Evolutionary conservation across 768 basidiomycete genomes (phyloP).

Genomic region (Porphyrellus cyaneotinctus): DNA sequence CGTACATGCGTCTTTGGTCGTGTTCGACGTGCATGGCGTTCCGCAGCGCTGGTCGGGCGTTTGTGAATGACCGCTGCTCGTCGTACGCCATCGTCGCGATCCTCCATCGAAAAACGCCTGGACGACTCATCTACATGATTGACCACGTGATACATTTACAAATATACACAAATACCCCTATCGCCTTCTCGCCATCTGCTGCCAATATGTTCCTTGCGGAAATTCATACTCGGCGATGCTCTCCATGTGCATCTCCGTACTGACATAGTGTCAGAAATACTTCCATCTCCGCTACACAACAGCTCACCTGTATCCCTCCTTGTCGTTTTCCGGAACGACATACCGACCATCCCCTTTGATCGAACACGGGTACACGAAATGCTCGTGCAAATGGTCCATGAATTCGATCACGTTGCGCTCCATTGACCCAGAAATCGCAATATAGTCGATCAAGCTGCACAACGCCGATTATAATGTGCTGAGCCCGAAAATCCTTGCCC

Average conservation of each 20-base stretch:
- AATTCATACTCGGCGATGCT: slow-evolving; percentile 73
- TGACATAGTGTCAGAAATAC: slow-evolving; percentile 4
- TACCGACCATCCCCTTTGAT: slow-evolving; percentile 84
- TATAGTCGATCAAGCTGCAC: slow-evolving; percentile 82
- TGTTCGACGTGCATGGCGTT: slow-evolving; percentile 14
- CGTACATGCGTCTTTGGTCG: slow-evolving; percentile 1
- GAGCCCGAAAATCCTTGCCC: neutral
- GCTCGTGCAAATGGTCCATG: slow-evolving; percentile 85
- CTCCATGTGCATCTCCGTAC: slow-evolving; percentile 80
- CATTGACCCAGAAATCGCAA: slow-evolving; percentile 68
- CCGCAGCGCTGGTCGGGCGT: slow-evolving; percentile 6
- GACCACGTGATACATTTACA: slow-evolving; percentile 15
- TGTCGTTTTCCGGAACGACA: slow-evolving; percentile 69
- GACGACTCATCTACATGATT: neutral
- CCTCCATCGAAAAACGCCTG: slow-evolving; percentile 10
- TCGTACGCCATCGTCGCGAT: slow-evolving; percentile 21
- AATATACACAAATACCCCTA: slow-evolving; percentile 23
- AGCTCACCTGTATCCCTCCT: slow-evolving; percentile 62
- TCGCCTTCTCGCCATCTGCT: neutral
- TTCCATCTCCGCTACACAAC: slow-evolving; percentile 1
- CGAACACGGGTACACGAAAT: slow-evolving; percentile 70
- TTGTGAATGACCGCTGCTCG: slow-evolving; percentile 14
- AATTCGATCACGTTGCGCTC: slow-evolving; percentile 89
- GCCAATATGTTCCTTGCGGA: slow-evolving; percentile 54
- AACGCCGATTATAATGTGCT: slow-evolving; percentile 11